Conservation (phyloP, 1,284 basidiomycete genomes). For the Pyrrhoderma noxium region DNA sequence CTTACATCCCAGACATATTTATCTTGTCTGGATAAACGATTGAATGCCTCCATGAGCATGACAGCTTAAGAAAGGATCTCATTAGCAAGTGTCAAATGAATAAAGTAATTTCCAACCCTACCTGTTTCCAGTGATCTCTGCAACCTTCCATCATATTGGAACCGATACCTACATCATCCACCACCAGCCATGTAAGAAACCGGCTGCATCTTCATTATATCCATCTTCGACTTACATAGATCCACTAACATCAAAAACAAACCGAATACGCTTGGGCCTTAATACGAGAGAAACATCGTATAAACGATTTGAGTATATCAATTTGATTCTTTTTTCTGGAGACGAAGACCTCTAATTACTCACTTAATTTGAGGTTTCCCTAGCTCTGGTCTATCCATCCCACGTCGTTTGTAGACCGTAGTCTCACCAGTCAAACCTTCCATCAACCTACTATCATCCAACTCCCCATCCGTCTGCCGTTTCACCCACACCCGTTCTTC, state of each 20-base stretch:
- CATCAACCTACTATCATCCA: conserved; percentile 57
- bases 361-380: conserved; percentile 62
- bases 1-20: conserved; percentile 69
- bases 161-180: conserved; percentile 46
- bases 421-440: conserved; percentile 61
- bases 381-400: conserved; percentile 59
- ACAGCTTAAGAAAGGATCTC: conserved; percentile 31
- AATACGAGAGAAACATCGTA: too few relatives aligned
- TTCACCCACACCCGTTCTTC: conserved; percentile 65
- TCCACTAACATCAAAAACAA: conserved; percentile 65
- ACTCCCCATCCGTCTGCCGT: conserved; percentile 59
- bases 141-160: conserved; percentile 61
- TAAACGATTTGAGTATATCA: too few relatives aligned
- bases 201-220: too few relatives aligned
- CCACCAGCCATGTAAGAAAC: neutral
- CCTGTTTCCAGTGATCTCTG: conserved; percentile 59
- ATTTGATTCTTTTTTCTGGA: too few relatives aligned
- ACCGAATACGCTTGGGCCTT: conserved; percentile 59
- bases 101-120: too few relatives aligned
- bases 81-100: neutral
- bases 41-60: conserved; percentile 66
- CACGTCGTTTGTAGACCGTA: conserved; percentile 60
- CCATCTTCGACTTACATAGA: conserved; percentile 41
- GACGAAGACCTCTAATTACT: conserved; percentile 20
- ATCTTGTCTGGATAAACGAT: conserved; percentile 51